Base-by-base conservation (phyloP, 2,329 filamentous ascomycete genomes). In the Akanthomyces dipterigenus region DNA sequence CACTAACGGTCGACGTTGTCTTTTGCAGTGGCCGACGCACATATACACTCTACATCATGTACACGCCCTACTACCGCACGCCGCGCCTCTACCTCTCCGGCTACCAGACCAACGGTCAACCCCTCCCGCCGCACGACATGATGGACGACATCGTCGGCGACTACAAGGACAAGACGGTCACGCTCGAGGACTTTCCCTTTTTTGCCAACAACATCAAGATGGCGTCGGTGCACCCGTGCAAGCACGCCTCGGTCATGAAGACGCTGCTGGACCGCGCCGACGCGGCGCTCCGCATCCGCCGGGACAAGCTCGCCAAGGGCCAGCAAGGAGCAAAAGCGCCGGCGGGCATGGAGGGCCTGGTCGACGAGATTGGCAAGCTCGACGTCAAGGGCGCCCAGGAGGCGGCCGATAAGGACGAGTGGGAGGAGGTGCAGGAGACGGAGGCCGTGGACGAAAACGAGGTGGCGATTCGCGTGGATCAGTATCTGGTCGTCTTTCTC, bases 21-120 rank as follows among this genome's bases (percentile, higher is more conserved):
- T 34, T n/a, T 55, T 22, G 26, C 42, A 96, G 91, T 62, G 88
- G 90, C 59, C 84, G 90, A 56, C 89, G 95, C 67, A 96, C 91
- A n/a, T 99, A 99, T 76, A 96, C 90, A 49, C 88, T 99, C 67
- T 99, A 99, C 82, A 98, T 99, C 71, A 95, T 92, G 77, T 99
- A 99, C 78, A 91, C 93, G 5, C 90, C 93, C 42, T 97, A 96
- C 80, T 99, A 98, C 78, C 90, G 91, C 67, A 98, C 95, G 4
- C 95, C 95, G 0, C 91, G 95, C 38, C 85, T 98, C 69, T 99
- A 97, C 75, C 86, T 99, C 53, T 96, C 92, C 0, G 95, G 95
- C 69, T 98, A 98, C 75, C 80, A 86, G 14, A 83, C 89, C 28
- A 84, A 86, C 62, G 90, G 90, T 31, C 89, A 92, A 66, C 92